phyloP scores from a whole-genome alignment of 495 filamentous ascomycete genomes.

The Xeromyces bisporus region DNA sequence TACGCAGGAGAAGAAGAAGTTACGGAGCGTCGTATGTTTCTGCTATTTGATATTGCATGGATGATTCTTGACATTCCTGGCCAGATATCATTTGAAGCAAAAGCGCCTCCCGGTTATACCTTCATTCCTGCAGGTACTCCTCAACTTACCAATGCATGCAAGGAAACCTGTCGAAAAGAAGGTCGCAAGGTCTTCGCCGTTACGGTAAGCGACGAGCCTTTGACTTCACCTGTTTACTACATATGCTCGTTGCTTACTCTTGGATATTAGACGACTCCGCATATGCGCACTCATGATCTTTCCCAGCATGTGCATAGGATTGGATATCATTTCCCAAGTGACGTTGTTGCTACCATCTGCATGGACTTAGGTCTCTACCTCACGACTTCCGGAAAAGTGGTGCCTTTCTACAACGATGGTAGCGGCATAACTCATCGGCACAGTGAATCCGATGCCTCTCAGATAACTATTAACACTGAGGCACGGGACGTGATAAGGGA shows the following conservation, averaged over 20 bases:
- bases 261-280: slow-evolving; percentile 24
- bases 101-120: slow-evolving; percentile 59
- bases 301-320: slow-evolving; percentile 56
- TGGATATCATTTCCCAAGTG: slow-evolving; percentile 59
- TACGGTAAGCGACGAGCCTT: slow-evolving; percentile 39
- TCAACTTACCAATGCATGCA: slow-evolving; percentile 55
- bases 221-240: neutral
- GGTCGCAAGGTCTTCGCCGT: slow-evolving; percentile 59
- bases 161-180: slow-evolving; percentile 56
- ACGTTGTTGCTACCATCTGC: slow-evolving; percentile 38
- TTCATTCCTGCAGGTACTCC: slow-evolving; percentile 76
- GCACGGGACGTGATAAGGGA: slow-evolving; percentile 60
- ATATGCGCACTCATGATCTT: slow-evolving; percentile 31
- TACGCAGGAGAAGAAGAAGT: slow-evolving; percentile 42
- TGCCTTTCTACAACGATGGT: slow-evolving; percentile 16
- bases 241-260: slow-evolving; percentile 5
- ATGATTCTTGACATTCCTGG: slow-evolving; percentile 9
- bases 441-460: slow-evolving; percentile 22
- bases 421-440: slow-evolving; percentile 3
- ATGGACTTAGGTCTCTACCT: slow-evolving; percentile 27
- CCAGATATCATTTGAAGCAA: slow-evolving; percentile 32
- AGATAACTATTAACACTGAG: slow-evolving; percentile 52
- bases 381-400: slow-evolving; percentile 24
- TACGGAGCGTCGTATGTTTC: slow-evolving; percentile 37
- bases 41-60: slow-evolving; percentile 1